Evolutionary conservation across 169 alveolate genomes (phyloP).

Genomic region (Eimeria brunetti): DNA sequence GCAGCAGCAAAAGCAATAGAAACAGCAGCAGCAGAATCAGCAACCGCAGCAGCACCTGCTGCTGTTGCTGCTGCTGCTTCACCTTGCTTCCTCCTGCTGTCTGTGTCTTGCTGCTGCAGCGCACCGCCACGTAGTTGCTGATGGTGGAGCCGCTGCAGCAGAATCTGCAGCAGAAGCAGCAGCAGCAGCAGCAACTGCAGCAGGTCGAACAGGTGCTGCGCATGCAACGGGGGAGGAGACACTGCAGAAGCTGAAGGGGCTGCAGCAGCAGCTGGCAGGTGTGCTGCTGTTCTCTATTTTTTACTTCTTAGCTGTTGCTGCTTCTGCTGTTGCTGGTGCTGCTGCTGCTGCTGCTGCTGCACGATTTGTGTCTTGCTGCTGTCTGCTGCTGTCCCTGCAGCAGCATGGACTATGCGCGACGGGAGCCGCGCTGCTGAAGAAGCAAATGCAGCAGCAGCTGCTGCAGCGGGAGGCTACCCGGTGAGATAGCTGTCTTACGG

Average conservation of each 20-base stretch:
- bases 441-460: background rate
- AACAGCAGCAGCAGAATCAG: constrained; percentile 1
- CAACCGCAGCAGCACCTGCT: background rate
- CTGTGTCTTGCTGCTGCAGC: constrained; percentile 15
- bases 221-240: constrained; percentile 30
- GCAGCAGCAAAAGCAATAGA: no score
- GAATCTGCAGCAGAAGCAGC: constrained; percentile 1
- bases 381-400: constrained; percentile 11
- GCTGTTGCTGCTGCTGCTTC: background rate
- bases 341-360: background rate
- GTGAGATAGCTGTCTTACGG: background rate
- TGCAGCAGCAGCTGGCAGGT: constrained; percentile 49
- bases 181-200: constrained; percentile 38
- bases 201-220: constrained; percentile 2
- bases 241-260: constrained; percentile 14
- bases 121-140: background rate
- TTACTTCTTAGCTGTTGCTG: background rate
- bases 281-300: background rate
- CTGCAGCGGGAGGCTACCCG: constrained; percentile 20
- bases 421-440: background rate
- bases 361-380: background rate
- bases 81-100: background rate
- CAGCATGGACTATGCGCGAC: background rate
- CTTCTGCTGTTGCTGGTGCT: constrained; percentile 10
- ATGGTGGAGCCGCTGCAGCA: constrained; percentile 24